Conservation (phyloP, 805 yeast genomes). For the Cyberlindnera maritima region DNA sequence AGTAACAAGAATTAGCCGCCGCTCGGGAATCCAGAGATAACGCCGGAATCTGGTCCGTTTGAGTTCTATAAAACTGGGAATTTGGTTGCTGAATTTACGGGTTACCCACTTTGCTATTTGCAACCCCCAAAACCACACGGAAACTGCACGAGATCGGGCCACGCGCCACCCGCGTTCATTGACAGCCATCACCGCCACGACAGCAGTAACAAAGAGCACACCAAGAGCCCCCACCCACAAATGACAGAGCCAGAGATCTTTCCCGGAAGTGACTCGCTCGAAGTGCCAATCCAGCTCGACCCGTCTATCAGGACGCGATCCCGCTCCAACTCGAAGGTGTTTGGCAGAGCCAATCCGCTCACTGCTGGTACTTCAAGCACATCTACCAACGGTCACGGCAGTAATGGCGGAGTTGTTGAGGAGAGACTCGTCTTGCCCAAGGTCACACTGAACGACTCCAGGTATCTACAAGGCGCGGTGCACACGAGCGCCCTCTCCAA, state of each 20-base stretch:
- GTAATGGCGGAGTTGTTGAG: neutral
- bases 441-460: neutral
- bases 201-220: too few relatives aligned
- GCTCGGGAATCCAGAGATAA: neutral
- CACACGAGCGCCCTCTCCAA: too few relatives aligned
- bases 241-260: conserved; percentile 4
- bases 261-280: conserved; percentile 6
- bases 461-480: too few relatives aligned
- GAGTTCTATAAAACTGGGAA: neutral
- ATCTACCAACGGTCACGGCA: conserved; percentile 1
- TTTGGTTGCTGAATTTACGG: neutral
- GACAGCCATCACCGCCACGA: neutral
- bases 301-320: conserved; percentile 4
- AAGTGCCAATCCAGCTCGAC: conserved; percentile 9
- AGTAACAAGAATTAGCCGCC: neutral
- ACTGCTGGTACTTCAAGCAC: neutral
- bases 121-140: neutral
- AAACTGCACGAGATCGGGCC: neutral
- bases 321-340: conserved; percentile 16
- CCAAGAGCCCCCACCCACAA: neutral
- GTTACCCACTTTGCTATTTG: neutral
- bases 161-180: neutral
- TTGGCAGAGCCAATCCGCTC: conserved; percentile 11
- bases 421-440: neutral
- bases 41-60: neutral